phyloP scores from a whole-genome alignment of 768 basidiomycete species.

The Amanita molliuscula region DNA sequence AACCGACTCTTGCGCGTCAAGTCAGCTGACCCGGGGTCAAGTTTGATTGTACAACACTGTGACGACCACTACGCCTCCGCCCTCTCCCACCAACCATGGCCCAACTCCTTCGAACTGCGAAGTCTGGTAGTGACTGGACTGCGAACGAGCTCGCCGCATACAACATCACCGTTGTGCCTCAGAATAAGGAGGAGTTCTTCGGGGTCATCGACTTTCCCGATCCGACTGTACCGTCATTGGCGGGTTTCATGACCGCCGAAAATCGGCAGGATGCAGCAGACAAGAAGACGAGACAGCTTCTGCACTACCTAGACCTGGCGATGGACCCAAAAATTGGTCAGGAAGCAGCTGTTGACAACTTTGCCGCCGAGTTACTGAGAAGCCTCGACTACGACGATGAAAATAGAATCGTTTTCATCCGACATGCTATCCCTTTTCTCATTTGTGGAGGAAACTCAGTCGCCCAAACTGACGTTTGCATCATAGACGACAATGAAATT shows the following conservation, averaged over 20 bases:
- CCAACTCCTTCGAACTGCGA: slow-evolving; percentile 11
- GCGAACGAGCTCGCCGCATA: slow-evolving; percentile 14
- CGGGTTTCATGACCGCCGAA: slow-evolving; percentile 11
- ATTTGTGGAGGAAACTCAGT: slow-evolving; percentile 13
- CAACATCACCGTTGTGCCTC: slow-evolving; percentile 10
- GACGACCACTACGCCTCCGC: no score
- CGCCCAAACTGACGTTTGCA: slow-evolving; percentile 15
- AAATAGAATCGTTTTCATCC: slow-evolving; percentile 13
- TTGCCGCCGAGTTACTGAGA: slow-evolving; percentile 12
- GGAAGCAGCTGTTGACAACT: slow-evolving; percentile 16
- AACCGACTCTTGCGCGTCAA: no score
- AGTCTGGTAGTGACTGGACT: slow-evolving; percentile 19
- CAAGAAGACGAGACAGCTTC: slow-evolving; percentile 11
- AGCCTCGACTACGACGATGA: slow-evolving; percentile 12
- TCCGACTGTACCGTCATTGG: slow-evolving; percentile 9
- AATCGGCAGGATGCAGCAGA: slow-evolving; percentile 13
- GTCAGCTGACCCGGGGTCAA: no score
- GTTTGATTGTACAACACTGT: no score
- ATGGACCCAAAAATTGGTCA: slow-evolving; percentile 13
- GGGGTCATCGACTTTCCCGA: slow-evolving; percentile 10
- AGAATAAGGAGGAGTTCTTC: slow-evolving; percentile 13
- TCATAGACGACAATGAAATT: slow-evolving; percentile 14
- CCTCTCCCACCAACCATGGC: no score
- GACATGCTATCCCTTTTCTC: slow-evolving; percentile 11
- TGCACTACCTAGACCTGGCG: slow-evolving; percentile 14